Base-by-base conservation (phyloP, 352 stramenopile species). In the Phytophthora sp. region DNA sequence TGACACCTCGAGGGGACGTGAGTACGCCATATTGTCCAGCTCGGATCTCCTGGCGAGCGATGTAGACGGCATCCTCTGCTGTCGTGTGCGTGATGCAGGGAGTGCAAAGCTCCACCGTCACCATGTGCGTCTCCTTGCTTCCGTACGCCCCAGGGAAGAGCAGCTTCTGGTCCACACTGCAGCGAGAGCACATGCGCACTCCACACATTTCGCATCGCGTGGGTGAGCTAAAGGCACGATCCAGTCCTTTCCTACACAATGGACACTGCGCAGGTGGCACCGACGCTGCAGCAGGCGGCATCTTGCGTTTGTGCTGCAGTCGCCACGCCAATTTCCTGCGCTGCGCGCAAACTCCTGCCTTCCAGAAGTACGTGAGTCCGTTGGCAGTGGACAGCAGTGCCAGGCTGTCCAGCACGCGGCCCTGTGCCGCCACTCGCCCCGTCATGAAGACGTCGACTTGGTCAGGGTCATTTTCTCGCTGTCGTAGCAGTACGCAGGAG, bases 371-470 rank as follows among this genome's bases (percentile, higher is more conserved):
- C 24, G 46, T 70, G 41, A 83, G 62, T 5, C 69, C 73, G 17
- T 72, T 75, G 10, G 72, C 66, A 1, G 70, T 66, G 5, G 62
- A 79, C 24, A 68, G 23, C 12, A 84, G 39, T 4, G 68, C 76
- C 1, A 85, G 52, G 42, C 71, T 72, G 38, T 88, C 74, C 4
- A 76, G 45, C 15, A 82, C 64, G 11, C 71, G 72, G 5, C 76
- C 76, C 39, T 75, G 78, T 12, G 75, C 68, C 18, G 75, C 72
- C n/a, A 82, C 65, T 38, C 72, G 66, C 28, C 60, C 73, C 13
- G 61, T 77, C 53, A 85, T 74, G 56, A 74, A 87, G 4, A 85
- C 70, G 39, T 85, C 73, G 13, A 85, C 74, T 12, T 63, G 34
- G 30, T 62, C 54, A 7, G 54, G 27, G n/a, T 72, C 45, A 6